Evolutionary conservation across 2,329 filamentous ascomycete species (phyloP), one percentile per base, ranked within the genome.

Genomic region (Calonectria pauciramosa): DNA sequence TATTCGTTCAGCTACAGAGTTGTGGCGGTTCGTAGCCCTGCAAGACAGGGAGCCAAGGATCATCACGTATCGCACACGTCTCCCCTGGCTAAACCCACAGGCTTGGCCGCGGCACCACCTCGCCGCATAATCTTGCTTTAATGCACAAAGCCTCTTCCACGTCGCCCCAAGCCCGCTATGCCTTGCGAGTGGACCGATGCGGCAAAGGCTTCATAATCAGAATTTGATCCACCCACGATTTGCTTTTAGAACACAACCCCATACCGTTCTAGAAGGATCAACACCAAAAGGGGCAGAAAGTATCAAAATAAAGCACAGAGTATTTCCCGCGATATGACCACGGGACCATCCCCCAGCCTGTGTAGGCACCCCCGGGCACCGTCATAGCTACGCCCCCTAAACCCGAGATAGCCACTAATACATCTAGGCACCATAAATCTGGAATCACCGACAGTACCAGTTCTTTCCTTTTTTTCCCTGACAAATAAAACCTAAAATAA

Each of bases 21-120:
- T 38, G 71, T 63, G 70, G 65, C 54, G 34, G 65, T 63, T 68
- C 65, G 18, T 23, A 44, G 34, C 71, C 66, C 49, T 69, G 66
- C 23, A 38, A 26, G 59, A 23, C 65, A 64, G 47, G 71, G 70
- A 34, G 20, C 23, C 47, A 65, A 47, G 67, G 52, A 30, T 68
- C 28, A 14, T 56, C 47, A 36, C 30, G 14, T 51, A 69, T 49
- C 30, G 49, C 54, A 68, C 59, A 65, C 38, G 56, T 49, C 56
- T 68, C 38, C 34, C 71, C 59, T 69, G 36, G 34, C 60, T 23
- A n/a, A 38, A n/a, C 23, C 56, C 26, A 23, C 34, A 63, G 34
- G 26, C n/a, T 63, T 26, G 36, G 34, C 38, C 56, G 18, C 23
- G 56, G 56, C 26, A 63, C 23, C 23, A 63, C 41, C 60, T 32